Evolutionary conservation across 441 rosid genomes (phyloP).

Genomic region (Populus trichocarpa): DNA sequence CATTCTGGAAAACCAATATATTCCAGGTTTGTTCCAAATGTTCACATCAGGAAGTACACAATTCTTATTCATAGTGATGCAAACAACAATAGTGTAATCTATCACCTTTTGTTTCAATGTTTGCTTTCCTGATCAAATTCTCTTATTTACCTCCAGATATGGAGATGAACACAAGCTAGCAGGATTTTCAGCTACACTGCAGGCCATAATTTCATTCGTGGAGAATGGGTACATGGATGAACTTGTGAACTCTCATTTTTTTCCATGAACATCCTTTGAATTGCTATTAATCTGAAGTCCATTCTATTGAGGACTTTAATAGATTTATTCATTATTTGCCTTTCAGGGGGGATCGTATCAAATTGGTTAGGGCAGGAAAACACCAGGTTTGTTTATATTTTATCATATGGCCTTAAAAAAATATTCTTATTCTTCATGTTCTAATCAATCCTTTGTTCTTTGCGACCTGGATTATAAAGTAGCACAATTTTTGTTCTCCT

Average conservation of each 20-base stretch:
- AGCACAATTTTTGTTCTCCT: not conserved
- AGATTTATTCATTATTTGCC: conserved; percentile 17
- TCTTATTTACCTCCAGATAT: conserved; percentile 48
- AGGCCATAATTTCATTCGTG: conserved; percentile 96
- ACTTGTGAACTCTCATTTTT: conserved; percentile 16
- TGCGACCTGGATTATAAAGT: not conserved
- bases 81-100: not conserved
- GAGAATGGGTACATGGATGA: conserved; percentile 73
- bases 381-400: conserved; percentile 62
- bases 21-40: conserved; percentile 58
- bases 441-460: not conserved
- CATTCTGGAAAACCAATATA: conserved; percentile 98
- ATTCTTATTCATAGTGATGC: not conserved
- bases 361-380: conserved; percentile 86
- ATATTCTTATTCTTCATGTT: not conserved
- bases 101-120: not conserved
- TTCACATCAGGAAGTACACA: not conserved
- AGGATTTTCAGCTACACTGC: conserved; percentile 96
- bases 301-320: conserved; percentile 9
- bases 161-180: conserved; percentile 98
- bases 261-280: not conserved
- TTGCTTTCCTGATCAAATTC: not conserved
- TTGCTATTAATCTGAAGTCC: not conserved
- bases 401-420: not conserved
- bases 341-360: conserved; percentile 81